Base-by-base conservation (phyloP, 73 alveolate genomes). In the Paramecium caudatum region DNA sequence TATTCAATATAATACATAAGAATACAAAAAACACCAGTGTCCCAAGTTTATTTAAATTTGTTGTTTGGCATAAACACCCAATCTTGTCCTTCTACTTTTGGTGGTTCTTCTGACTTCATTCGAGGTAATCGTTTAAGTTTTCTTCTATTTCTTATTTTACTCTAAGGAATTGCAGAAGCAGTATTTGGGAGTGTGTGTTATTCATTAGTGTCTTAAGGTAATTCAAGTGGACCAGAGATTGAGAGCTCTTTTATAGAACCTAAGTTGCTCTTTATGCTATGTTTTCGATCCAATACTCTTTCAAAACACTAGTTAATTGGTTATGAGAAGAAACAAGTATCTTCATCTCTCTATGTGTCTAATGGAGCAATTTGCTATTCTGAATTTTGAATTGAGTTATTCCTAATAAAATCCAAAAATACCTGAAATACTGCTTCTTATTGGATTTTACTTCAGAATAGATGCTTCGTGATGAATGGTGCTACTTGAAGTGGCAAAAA, bases 191-290 rank as follows among this genome's bases (percentile, higher is more conserved):
- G 80, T 12, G 80, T 55, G 30, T 55, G 23, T 55, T 55, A 55
- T 27, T 55, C 80, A 0, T 37, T 43, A 55, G 23, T 55, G 23
- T 55, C 80, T 2, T 55, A 27, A 43, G 23, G 23, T 55, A 55
- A 5, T 10, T 55, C 80, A 9, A 27, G 21, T 0, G 46, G 36
- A 23, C 30, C 80, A 55, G 80, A 55, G 30, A 21, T 43, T 3
- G 80, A 55, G 17, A 55, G 80, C 80, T 55, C 80, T 55, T 55
- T 55, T 27, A 55, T 55, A 0, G 80, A 55, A 10, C 80, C 80
- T 0, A 55, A 12, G 30, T 55, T 55, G 80, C 80, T 55, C 30
- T 55, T 12, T 23, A 55, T 23, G 7, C 80, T 55, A 23, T 55
- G 80, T 4, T 55, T 55, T 55, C 80, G 21, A 55, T 55, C 80